phyloP scores from a whole-genome alignment of 352 stramenopile species.

The Phytopythium kandeliae region DNA sequence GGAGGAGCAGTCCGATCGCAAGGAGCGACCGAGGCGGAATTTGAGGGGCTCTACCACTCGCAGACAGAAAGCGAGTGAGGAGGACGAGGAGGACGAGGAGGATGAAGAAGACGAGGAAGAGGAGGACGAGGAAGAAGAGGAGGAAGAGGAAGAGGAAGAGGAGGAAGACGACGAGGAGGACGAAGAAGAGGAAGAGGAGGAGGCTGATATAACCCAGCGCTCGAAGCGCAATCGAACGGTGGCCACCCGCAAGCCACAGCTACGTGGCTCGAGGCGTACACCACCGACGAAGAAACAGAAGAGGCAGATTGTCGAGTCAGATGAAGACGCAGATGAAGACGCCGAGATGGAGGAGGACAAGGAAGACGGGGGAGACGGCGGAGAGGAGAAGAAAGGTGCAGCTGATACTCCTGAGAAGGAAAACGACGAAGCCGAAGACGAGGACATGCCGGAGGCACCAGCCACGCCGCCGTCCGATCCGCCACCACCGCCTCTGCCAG shows the following conservation, averaged over 20 bases:
- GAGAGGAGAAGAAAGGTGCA: conserved; percentile 18
- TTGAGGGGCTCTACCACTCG: conserved; percentile 1
- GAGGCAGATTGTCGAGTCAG: conserved; percentile 28
- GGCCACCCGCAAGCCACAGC: conserved; percentile 11
- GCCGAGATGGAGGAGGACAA: conserved; percentile 17
- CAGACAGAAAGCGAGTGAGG: conserved; percentile 24
- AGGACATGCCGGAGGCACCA: conserved; percentile 15
- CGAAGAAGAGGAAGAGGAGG: conserved; percentile 17
- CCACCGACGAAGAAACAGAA: conserved; percentile 26
- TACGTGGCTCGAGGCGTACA: conserved; percentile 14
- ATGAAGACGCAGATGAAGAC: conserved; percentile 26
- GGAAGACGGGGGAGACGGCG: neutral
- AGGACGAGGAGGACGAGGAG: no score
- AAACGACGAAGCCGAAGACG: conserved; percentile 8
- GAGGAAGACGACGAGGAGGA: conserved; percentile 16
- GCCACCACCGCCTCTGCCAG: neutral
- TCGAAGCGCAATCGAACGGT: conserved; percentile 10
- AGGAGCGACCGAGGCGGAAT: conserved; percentile 21
- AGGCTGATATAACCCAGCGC: conserved; percentile 24
- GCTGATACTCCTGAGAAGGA: no score
- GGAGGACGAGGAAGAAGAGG: conserved; percentile 16
- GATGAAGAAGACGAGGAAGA: conserved; percentile 31
- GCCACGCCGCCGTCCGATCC: neutral
- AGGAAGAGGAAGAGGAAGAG: conserved; percentile 14
- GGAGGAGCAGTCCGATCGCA: conserved; percentile 24